Conservation (phyloP, 1,284 basidiomycete genomes). For the Leccinum pachyderme region DNA sequence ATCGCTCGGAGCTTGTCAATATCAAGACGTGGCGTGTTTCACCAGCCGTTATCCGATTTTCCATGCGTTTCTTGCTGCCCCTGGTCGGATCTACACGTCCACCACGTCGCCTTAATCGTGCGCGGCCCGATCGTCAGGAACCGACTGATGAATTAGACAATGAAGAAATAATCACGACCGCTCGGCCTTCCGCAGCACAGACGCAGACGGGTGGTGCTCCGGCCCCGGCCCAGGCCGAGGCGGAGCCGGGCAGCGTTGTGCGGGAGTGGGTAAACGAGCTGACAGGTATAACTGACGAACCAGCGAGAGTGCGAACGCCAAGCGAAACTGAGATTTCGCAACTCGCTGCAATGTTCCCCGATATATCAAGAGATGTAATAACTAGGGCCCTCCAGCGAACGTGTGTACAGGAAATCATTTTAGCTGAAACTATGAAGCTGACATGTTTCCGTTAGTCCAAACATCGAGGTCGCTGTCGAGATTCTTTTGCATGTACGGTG, state of each 20-base stretch:
- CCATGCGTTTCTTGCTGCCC: slow-evolving; percentile 54
- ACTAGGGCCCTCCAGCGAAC: slow-evolving; percentile 78
- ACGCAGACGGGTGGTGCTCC: slow-evolving; percentile 4
- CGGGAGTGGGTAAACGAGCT: slow-evolving; percentile 82
- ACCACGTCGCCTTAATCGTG: slow-evolving; percentile 52
- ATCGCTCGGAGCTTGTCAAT: slow-evolving; percentile 75
- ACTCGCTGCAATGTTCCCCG: slow-evolving; percentile 80
- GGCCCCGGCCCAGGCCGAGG: slow-evolving; percentile 12
- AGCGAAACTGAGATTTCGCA: slow-evolving; percentile 73
- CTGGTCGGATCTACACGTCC: slow-evolving; percentile 61
- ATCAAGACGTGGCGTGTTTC: slow-evolving; percentile 77
- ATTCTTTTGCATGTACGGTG: slow-evolving; percentile 55
- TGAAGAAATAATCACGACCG: slow-evolving; percentile 60
- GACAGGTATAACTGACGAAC: slow-evolving; percentile 59
- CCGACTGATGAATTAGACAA: slow-evolving; percentile 28
- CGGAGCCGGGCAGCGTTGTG: slow-evolving; percentile 47
- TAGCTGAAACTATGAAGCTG: slow-evolving; percentile 2
- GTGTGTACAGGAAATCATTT: slow-evolving; percentile 42
- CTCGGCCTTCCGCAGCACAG: slow-evolving; percentile 37
- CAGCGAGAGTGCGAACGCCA: slow-evolving; percentile 63
- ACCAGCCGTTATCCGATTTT: slow-evolving; percentile 48
- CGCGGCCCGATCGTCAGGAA: slow-evolving; percentile 50
- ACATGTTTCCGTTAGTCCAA: slow-evolving; percentile 47
- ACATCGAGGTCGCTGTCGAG: slow-evolving; percentile 79
- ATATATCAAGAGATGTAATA: slow-evolving; percentile 71